Conservation (phyloP, 768 basidiomycete genomes). For the Collybia sordida region DNA sequence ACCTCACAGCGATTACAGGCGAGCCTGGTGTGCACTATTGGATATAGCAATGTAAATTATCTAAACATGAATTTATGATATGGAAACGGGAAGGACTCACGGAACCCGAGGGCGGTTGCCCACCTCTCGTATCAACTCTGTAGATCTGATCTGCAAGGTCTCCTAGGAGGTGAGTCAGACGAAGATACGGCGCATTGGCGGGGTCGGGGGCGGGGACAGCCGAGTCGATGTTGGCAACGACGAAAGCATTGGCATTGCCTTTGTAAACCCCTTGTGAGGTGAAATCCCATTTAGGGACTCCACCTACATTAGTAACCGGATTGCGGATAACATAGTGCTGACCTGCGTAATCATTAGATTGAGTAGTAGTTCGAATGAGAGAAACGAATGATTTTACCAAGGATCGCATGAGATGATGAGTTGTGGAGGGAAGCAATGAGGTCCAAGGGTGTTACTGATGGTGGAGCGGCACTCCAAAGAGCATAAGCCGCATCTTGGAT, state of each 20-base stretch:
- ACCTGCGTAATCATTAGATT: conserved; percentile 18
- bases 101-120: conserved; percentile 48
- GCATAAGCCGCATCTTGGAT: conserved; percentile 28
- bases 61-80: background rate
- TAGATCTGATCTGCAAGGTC: conserved; percentile 49
- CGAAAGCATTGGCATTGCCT: conserved; percentile 45
- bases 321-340: conserved; percentile 60
- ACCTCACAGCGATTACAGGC: conserved; percentile 44
- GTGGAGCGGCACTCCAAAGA: conserved; percentile 23
- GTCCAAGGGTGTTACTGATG: conserved; percentile 5
- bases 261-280: conserved; percentile 35
- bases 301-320: conserved; percentile 36
- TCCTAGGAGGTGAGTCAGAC: conserved; percentile 44
- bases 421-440: conserved; percentile 11
- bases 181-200: conserved; percentile 55
- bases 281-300: conserved; percentile 59
- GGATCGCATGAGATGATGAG: conserved; percentile 15
- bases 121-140: conserved; percentile 50
- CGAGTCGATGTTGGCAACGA: conserved; percentile 42
- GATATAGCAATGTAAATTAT: background rate
- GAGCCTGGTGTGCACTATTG: conserved; percentile 39
- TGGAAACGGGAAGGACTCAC: conserved; percentile 36
- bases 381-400: conserved; percentile 14
- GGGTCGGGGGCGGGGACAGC: conserved; percentile 40
- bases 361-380: no score